Percentiles rank a stretch among this genome's conserved stretches.
These are phyloP conservation scores for Skeletonema grethae DNA, from an alignment of 108 stramenopile species.

Conservation along the genomic window DNA sequence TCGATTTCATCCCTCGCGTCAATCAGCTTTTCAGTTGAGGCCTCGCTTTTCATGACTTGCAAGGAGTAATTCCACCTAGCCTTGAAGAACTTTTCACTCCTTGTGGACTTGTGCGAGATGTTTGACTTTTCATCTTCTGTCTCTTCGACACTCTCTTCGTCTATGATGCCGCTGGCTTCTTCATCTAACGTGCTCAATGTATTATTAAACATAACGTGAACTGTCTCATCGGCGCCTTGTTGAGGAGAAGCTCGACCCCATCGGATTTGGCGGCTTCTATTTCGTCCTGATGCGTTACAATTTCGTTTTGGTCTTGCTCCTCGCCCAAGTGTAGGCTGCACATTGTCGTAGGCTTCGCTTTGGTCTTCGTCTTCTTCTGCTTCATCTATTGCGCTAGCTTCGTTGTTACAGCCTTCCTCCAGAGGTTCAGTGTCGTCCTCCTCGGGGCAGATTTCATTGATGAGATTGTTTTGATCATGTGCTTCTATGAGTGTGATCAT, in stretches of 20 bases:
- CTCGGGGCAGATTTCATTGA: background rate
- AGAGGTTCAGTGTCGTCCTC: background rate
- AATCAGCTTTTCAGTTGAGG: background rate
- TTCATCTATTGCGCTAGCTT: background rate
- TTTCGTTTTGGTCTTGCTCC: background rate
- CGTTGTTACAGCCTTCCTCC: background rate
- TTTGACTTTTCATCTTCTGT: constrained; percentile 10
- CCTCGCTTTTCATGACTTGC: constrained; percentile 22
- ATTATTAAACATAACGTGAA: constrained; percentile 32
- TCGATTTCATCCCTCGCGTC: constrained; percentile 15
- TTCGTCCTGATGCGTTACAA: background rate
- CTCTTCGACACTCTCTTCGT: constrained; percentile 23
- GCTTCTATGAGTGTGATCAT: background rate
- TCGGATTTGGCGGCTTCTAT: constrained; percentile 17
- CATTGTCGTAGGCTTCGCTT: background rate
- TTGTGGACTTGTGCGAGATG: background rate
- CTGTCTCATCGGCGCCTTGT: constrained; percentile 1
- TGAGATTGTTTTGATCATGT: background rate
- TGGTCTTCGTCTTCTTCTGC: background rate
- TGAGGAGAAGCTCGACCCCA: background rate
- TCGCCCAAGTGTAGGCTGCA: background rate
- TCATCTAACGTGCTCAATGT: constrained; percentile 22
- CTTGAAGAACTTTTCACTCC: constrained; percentile 27
- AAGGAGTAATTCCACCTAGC: constrained; percentile 33
- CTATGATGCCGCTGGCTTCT: constrained; percentile 14